Base-by-base conservation (phyloP, 1,284 basidiomycete species). In the Microbotryum intermedium region DNA sequence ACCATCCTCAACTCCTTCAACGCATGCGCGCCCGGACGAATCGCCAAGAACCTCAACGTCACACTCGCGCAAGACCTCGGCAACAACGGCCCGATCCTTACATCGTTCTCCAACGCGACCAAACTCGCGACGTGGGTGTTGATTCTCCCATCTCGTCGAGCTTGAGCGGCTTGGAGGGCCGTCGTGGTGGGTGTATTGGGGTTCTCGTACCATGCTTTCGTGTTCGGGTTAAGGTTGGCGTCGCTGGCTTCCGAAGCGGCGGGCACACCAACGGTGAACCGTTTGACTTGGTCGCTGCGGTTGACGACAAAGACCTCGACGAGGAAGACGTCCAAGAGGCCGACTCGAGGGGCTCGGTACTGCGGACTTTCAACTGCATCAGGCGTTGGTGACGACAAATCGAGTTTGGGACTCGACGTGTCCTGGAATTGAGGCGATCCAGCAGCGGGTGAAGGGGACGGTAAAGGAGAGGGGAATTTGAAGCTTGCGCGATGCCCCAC, bases 311-410 rank as follows among this genome's bases (percentile, higher is more conserved):
- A 67, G 6, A 67, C 59, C 44, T 67, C 59, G n/a, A 67, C 59
- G 43, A 67, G 53, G 53, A 67, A 67, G 16, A 67, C 64, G 44
- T 67, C 66, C n/a, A 67, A 59, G 2, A 65, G 26, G 44, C 64
- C 62, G 39, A 67, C 57, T 16, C 60, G 43, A 3, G 62, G 65
- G 30, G 39, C 25, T 59, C 28, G 2, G 49, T 30, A 51, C 18
- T 25, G n/a, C 9, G 23, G 46, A 23, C 46, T 20, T 18, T 21
- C 23, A 6, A 23, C 10, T 2, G 23, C n/a, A 7, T 28, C 21
- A 20, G 16, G 23, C 7, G 10, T 21, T 48, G 46, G 46, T 11
- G 23, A 21, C 16, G 23, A 28, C 34, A 16, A 39, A 39, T 39
- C 34, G 34, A 16, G 34, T 16, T 39, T 39, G 34, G 34, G 16